These are phyloP conservation scores for Candida silvicultrix DNA, from an alignment of 805 yeast genomes.

Conservation along the genomic window DNA sequence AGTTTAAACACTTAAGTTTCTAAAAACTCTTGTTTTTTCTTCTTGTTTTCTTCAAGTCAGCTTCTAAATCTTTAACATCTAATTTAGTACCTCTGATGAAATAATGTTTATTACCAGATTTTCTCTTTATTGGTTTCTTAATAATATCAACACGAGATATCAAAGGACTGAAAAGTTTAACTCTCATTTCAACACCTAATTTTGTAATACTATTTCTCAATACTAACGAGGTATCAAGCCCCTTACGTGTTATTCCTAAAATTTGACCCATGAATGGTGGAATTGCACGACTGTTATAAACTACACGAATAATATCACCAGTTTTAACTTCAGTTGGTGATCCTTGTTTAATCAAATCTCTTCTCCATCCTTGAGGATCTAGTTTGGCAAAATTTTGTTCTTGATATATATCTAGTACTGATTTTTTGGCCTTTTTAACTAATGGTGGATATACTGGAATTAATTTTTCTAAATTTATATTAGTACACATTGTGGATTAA, in stretches of 20 bases:
- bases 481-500: background rate
- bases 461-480: slow-evolving; percentile 11
- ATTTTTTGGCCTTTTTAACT: slow-evolving; percentile 5
- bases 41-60: slow-evolving; percentile 26
- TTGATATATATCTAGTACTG: slow-evolving; percentile 1
- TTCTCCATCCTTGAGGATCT: slow-evolving; percentile 70
- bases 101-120: slow-evolving; percentile 80
- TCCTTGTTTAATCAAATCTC: slow-evolving; percentile 39
- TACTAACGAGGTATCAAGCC: slow-evolving; percentile 67
- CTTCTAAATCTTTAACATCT: slow-evolving; percentile 70
- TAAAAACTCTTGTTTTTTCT: background rate
- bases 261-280: slow-evolving; percentile 74
- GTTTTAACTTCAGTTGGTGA: slow-evolving; percentile 50
- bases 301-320: slow-evolving; percentile 78
- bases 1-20: background rate
- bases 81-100: slow-evolving; percentile 76
- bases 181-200: slow-evolving; percentile 79
- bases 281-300: slow-evolving; percentile 49
- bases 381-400: slow-evolving; percentile 29
- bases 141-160: slow-evolving; percentile 72
- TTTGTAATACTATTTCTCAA: slow-evolving; percentile 78
- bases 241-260: slow-evolving; percentile 67
- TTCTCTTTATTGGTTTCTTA: slow-evolving; percentile 65
- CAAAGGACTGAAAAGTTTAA: slow-evolving; percentile 76
- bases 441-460: slow-evolving; percentile 26